Conservation (phyloP, 106 monocot genomes). For the Phalaenopsis aphrodite region DNA sequence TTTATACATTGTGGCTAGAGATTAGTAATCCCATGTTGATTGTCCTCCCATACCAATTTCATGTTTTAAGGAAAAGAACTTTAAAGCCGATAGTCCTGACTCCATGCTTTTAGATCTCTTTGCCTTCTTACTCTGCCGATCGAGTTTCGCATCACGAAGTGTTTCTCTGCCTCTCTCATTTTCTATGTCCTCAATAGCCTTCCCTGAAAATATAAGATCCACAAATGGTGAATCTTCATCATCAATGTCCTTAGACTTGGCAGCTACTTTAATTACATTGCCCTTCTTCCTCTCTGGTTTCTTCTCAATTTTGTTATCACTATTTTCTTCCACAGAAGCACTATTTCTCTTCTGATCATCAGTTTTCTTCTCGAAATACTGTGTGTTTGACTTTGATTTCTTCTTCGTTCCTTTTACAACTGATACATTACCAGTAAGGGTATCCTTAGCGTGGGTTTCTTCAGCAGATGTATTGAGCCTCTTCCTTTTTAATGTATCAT, state of each 20-base stretch:
- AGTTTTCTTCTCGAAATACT: not conserved
- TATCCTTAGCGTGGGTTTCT: not conserved
- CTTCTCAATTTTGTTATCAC: not conserved
- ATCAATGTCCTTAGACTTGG: constrained; percentile 17
- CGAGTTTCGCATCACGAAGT: constrained; percentile 5
- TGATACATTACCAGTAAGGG: not conserved
- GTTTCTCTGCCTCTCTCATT: constrained; percentile 2
- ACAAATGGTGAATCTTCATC: constrained; percentile 30
- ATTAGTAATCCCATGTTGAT: constrained; percentile 37
- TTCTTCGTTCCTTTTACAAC: not conserved
- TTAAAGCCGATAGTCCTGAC: not conserved
- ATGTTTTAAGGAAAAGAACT: constrained; percentile 6
- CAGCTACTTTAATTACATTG: constrained; percentile 2
- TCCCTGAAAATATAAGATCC: constrained; percentile 23
- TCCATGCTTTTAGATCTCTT: constrained; percentile 13
- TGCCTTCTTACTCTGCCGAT: constrained; percentile 20
- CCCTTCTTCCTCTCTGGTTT: constrained; percentile 18
- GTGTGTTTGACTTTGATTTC: constrained; percentile 1
- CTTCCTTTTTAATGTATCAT: not conserved
- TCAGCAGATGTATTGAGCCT: not conserved
- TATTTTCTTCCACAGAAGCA: not conserved
- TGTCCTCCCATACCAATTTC: constrained; percentile 35
- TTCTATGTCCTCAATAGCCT: not conserved
- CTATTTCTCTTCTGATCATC: not conserved
- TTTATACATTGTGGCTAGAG: not conserved